Conservation (phyloP, 805 yeast genomes). For the Zygosaccharomyces rouxii region DNA sequence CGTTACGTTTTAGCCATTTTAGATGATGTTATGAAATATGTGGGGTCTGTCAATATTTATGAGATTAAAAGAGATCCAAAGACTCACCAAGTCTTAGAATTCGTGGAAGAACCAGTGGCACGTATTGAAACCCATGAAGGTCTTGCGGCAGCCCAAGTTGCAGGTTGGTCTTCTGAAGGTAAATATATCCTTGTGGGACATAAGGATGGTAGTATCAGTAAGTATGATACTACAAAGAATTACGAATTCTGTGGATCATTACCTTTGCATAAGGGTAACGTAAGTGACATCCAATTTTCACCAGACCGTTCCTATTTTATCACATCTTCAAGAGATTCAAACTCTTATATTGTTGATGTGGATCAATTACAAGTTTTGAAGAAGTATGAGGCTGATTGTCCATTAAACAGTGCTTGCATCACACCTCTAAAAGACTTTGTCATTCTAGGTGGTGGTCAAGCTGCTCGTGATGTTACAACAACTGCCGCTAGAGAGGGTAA, state of each 20-base stretch:
- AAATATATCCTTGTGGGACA: constrained; percentile 79
- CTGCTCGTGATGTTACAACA: constrained; percentile 97
- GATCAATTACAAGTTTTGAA: constrained; percentile 69
- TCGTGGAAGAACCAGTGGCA: constrained; percentile 50
- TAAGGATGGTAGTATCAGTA: constrained; percentile 78
- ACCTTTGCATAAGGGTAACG: constrained; percentile 67
- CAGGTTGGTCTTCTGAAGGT: constrained; percentile 80
- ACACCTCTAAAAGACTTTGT: constrained; percentile 91
- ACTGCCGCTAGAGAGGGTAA: constrained; percentile 90
- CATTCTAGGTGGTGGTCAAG: constrained; percentile 98
- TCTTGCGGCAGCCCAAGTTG: constrained; percentile 67
- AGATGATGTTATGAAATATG: constrained; percentile 88
- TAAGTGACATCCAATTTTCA: constrained; percentile 89
- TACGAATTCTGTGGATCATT: constrained; percentile 59
- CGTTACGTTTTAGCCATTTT: constrained; percentile 67
- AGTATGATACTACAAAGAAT: constrained; percentile 61
- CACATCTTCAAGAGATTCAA: constrained; percentile 88
- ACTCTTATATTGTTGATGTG: constrained; percentile 72
- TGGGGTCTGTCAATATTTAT: constrained; percentile 70
- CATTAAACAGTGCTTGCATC: constrained; percentile 91
- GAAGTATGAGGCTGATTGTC: constrained; percentile 81
- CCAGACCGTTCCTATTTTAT: constrained; percentile 84
- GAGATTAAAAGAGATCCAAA: constrained; percentile 47
- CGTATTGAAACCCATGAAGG: constrained; percentile 57
- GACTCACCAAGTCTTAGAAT: constrained; percentile 32